Conservation (phyloP, 2,329 filamentous ascomycete genomes). For the Aspergillus sp. region DNA sequence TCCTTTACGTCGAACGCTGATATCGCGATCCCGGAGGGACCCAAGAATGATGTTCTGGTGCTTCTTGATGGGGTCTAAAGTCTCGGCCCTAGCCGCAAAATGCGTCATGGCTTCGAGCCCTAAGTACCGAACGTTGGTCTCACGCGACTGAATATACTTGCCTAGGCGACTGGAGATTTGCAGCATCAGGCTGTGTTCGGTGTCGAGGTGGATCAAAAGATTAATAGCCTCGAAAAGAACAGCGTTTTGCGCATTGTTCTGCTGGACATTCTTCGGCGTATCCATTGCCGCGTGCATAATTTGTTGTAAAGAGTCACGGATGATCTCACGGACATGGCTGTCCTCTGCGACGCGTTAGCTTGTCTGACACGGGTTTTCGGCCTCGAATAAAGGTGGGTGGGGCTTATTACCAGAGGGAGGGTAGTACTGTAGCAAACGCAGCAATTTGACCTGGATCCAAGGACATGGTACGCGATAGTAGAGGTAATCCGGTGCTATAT, state of each 20-base stretch:
- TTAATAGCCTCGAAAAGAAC: constrained; percentile 98
- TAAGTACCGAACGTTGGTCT: constrained; percentile 96
- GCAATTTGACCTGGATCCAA: constrained; percentile 94
- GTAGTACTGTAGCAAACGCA: constrained; percentile 92
- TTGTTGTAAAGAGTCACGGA: constrained; percentile 85
- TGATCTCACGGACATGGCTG: constrained; percentile 84
- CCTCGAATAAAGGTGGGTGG: background rate
- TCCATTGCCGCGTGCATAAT: constrained; percentile 91
- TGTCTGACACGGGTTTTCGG: background rate
- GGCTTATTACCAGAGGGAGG: constrained; percentile 73
- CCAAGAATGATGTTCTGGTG: constrained; percentile 96
- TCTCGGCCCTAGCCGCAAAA: constrained; percentile 88
- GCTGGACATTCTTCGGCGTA: constrained; percentile 95
- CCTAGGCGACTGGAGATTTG: constrained; percentile 89
- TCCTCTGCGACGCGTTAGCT: constrained; percentile 62
- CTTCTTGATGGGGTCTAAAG: constrained; percentile 94
- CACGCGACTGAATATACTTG: constrained; percentile 92
- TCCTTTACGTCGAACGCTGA: constrained; percentile 93
- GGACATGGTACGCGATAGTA: constrained; percentile 99
- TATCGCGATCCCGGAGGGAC: constrained; percentile 91
- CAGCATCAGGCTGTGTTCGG: constrained; percentile 90
- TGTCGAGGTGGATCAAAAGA: constrained; percentile 94
- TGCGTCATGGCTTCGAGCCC: constrained; percentile 98
- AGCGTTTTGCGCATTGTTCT: constrained; percentile 98
- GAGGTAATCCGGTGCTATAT: constrained; percentile 86